Conservation (phyloP, 2,329 filamentous ascomycete genomes). For the Aspergillus terreus region DNA sequence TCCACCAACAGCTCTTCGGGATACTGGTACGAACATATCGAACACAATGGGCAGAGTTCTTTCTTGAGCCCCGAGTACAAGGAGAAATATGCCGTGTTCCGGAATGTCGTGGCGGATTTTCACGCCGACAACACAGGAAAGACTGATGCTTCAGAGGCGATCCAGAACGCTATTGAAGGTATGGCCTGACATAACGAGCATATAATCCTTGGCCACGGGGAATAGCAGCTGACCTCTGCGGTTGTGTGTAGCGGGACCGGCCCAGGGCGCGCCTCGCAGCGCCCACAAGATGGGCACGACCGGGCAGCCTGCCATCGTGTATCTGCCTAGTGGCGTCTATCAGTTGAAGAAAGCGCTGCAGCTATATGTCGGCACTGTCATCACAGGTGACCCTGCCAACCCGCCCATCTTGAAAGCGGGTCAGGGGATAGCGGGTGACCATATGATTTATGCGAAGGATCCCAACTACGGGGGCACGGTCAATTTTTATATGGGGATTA, state of each 20-base stretch:
- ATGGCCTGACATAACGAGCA: neutral
- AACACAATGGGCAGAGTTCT: conserved; percentile 26
- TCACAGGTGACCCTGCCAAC: conserved; percentile 37
- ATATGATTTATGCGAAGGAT: conserved; percentile 52
- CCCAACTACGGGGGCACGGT: conserved; percentile 25
- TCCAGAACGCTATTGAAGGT: conserved; percentile 30
- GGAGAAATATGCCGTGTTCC: conserved; percentile 31
- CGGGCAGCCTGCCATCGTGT: conserved; percentile 28
- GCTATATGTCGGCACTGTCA: conserved; percentile 31
- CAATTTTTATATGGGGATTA: conserved; percentile 37
- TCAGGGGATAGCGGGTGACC: conserved; percentile 50
- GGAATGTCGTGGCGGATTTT: conserved; percentile 33
- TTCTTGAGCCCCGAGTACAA: conserved; percentile 23
- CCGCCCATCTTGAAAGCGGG: conserved; percentile 52
- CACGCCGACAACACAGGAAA: conserved; percentile 31
- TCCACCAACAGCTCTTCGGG: conserved; percentile 4
- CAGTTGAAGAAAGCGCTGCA: conserved; percentile 21
- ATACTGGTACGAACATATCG: conserved; percentile 28
- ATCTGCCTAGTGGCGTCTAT: conserved; percentile 29
- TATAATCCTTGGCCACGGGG: neutral
- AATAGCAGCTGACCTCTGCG: neutral
- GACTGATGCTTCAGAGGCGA: conserved; percentile 24
- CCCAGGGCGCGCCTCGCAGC: conserved; percentile 9
- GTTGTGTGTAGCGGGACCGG: neutral
- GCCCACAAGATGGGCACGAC: conserved; percentile 27